These are phyloP conservation scores for Avicennia marina DNA, from an alignment of 257 asterid species.

Conservation along the genomic window DNA sequence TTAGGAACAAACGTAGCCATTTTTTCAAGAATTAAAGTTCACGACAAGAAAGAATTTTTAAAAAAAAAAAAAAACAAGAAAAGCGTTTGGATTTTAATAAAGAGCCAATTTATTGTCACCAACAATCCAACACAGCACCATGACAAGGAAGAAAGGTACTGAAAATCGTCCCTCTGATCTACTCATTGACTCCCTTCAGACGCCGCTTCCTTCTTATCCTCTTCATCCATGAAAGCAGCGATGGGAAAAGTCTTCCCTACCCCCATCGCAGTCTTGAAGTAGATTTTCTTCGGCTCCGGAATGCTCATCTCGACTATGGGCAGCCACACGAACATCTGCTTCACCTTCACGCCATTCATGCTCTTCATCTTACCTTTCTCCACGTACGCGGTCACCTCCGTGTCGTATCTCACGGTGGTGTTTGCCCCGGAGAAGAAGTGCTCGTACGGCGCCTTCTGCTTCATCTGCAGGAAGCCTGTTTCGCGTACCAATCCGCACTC, in stretches of 20 bases:
- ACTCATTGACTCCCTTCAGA: conserved; percentile 33
- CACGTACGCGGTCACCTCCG: conserved; percentile 74
- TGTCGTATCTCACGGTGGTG: conserved; percentile 62
- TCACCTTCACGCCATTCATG: conserved; percentile 90
- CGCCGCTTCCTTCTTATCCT: conserved; percentile 34
- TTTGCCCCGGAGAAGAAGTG: conserved; percentile 58
- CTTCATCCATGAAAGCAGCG: conserved; percentile 73
- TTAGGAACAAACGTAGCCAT: too few species aligned
- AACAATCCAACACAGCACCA: too few species aligned
- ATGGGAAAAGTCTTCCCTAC: conserved; percentile 76
- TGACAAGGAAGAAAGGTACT: too few species aligned
- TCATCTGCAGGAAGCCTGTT: conserved; percentile 94
- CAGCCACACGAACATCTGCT: conserved; percentile 84
- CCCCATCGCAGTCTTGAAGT: conserved; percentile 90
- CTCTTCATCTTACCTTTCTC: conserved; percentile 90
- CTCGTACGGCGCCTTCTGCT: conserved; percentile 72
- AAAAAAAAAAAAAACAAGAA: too few species aligned
- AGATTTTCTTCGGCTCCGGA: conserved; percentile 49
- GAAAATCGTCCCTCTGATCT: too few species aligned
- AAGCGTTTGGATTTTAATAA: too few species aligned
- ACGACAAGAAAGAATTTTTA: too few species aligned
- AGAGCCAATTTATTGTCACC: too few species aligned
- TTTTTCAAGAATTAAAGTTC: too few species aligned
- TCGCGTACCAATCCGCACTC: conserved; percentile 85
- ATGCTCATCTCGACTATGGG: conserved; percentile 90